A percentile compares a stretch with the other conserved stretches of the same genome.
Evolutionary conservation across 2,329 filamentous ascomycete species (phyloP).

Genomic region (Zymoseptoria pseudotritici): DNA sequence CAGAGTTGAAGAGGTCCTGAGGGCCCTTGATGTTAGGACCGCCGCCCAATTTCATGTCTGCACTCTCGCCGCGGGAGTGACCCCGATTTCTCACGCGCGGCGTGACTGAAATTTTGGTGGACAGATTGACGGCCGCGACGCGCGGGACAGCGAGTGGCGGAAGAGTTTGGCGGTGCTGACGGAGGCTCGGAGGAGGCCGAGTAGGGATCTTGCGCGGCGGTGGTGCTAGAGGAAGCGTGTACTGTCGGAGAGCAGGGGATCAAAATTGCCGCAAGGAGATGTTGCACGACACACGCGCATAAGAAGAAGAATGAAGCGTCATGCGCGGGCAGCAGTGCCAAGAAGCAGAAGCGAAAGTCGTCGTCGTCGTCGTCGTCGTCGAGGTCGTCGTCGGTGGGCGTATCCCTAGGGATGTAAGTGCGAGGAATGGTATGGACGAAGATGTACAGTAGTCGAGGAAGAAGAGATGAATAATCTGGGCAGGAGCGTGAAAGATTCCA

Average conservation of each 20-base stretch:
- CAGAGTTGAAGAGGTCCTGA: slow-evolving; percentile 13
- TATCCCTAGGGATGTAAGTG: too few relatives aligned
- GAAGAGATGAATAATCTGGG: not conserved
- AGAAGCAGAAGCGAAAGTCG: not conserved
- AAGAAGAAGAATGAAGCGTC: not conserved
- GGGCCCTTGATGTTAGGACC: slow-evolving; percentile 3
- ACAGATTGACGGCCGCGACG: not conserved
- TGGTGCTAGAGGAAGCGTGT: not conserved
- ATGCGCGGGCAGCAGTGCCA: not conserved
- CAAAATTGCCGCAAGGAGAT: not conserved
- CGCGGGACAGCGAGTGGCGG: not conserved
- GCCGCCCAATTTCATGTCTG: slow-evolving; percentile 1
- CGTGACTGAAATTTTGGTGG: not conserved
- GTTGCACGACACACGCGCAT: not conserved
- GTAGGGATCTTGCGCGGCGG: not conserved
- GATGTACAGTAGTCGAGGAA: not conserved
- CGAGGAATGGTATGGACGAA: not conserved
- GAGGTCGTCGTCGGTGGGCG: not conserved
- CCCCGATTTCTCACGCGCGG: not conserved
- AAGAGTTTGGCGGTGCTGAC: not conserved
- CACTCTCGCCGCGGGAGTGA: not conserved
- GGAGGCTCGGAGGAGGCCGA: not conserved
- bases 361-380: not conserved
- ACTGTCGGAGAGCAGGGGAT: not conserved
- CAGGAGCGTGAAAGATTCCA: not conserved